Evolutionary conservation across 495 filamentous ascomycete genomes (phyloP), one percentile per base, ranked within the genome.

Genomic region (Tirmania nivea): DNA sequence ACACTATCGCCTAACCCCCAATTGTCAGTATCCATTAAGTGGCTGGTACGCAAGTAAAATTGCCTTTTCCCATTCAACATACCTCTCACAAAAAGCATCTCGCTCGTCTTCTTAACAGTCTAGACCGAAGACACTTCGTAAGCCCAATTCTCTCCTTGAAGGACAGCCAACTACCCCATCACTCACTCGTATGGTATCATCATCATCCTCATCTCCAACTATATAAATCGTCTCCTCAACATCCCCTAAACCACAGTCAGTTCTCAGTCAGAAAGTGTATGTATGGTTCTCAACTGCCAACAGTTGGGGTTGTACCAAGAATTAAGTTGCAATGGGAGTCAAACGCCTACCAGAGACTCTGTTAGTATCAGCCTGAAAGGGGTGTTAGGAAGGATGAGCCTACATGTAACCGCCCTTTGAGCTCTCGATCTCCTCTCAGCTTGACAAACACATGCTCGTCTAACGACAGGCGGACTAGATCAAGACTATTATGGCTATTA

Each of bases 31-130:
- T 31, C 1, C 25, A 31, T 31, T 5, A n/a, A n/a, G n/a, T n/a
- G n/a, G n/a, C n/a, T n/a, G n/a, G n/a, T n/a, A 31, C 7, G 2
- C 25, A 31, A 31, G 25, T 31, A 31, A 31, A 31, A 31, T 25
- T n/a, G 25, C 25, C 25, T 5, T 31, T 31, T 31, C 25, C 25
- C 25, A 7, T 31, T 31, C 6, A 1, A 69, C 76, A 52, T 66
- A 93, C 89, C 90, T 82, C 90, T 73, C 25, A 97, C 90, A 63
- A 99, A 99, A n/a, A 99, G 70, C 90, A 96, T 99, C 65, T 96
- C 92, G 45, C 86, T 88, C 63, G 94, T 89, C 69, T 92, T 93
- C 67, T 86, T 90, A 54, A 87, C 78, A 10, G 86, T 93, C 88
- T 94, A 56, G 5, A 20, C 12, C 48, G 48, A n/a, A 50, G 39